These are phyloP conservation scores for Jatropha podagrica DNA, from an alignment of 441 rosid genomes.

Conservation along the genomic window DNA sequence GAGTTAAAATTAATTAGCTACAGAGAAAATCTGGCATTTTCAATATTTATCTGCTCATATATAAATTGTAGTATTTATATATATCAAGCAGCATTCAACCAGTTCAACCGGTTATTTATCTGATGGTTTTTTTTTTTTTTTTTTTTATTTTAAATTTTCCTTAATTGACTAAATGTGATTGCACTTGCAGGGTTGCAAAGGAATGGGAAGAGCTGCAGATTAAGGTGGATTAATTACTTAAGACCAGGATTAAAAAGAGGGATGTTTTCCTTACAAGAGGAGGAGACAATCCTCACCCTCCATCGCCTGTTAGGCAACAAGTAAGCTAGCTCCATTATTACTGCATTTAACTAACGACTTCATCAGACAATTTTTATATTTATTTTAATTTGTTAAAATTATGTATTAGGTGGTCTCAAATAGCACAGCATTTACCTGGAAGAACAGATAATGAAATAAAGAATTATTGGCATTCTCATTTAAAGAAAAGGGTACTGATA, in stretches of 20 bases:
- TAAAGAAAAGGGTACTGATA: conserved; percentile 52
- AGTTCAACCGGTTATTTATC: too few relatives aligned
- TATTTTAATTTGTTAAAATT: not conserved
- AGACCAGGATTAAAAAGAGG: conserved; percentile 83
- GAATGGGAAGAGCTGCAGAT: conserved; percentile 88
- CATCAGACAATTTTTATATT: too few relatives aligned
- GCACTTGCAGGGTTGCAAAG: conserved; percentile 64
- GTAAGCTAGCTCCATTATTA: conserved; percentile 36
- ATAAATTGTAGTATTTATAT: too few relatives aligned
- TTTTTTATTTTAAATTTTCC: not conserved
- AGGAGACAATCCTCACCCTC: conserved; percentile 55
- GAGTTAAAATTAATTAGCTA: too few relatives aligned
- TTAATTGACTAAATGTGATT: not conserved
- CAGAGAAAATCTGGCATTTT: too few relatives aligned
- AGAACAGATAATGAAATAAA: conserved; percentile 93
- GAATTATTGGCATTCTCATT: conserved; percentile 84
- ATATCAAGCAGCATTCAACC: too few relatives aligned
- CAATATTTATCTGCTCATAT: too few relatives aligned
- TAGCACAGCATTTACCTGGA: conserved; percentile 71
- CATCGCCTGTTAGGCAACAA: conserved; percentile 85
- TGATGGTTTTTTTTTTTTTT: not conserved
- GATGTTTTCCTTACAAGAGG: conserved; percentile 54
- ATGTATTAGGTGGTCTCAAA: conserved; percentile 66
- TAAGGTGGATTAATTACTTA: conserved; percentile 88
- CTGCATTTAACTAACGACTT: too few relatives aligned